Evolutionary conservation across 495 filamentous ascomycete species (phyloP), one percentile per base, ranked within the genome.

Genomic region (Eremomyces bilateralis): DNA sequence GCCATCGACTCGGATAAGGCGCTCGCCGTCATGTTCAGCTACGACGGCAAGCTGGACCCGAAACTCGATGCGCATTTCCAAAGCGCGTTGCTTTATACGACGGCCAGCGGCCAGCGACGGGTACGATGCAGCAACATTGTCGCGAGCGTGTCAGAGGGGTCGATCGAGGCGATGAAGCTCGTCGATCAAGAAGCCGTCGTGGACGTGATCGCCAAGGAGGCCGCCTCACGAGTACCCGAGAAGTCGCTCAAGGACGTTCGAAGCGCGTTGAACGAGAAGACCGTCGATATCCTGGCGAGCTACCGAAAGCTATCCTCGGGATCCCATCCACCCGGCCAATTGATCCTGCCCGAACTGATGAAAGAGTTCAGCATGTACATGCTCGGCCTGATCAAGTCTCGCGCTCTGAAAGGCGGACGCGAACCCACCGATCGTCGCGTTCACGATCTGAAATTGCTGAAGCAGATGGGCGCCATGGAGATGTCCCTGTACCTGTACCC

Each of bases 21-120:
- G 3, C 60, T 99, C 37, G 80, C 73, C 16, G 81, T 95, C 3
- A 71, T 82, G 39, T 99, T 99, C 56, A 77, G 73, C 48, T 92
- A 95, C 49, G 88, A 99, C 51, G 88, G 90, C 32, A 99, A 95
- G 53, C 70, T 99, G 13, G 88, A 95, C 57, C 61, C 82, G 16
- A 93, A 93, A 51, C 65, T 94, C 15, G 88, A 99, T 50, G 85
- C 85, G 2, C 90, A 99, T 58, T 99, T 99, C 65, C 88, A 99
- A 56, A 76, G 80, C 17, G 88, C 88, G 0, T 58, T 95, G 19
- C 67, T 99, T 12, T 95, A 95, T 52, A 99, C 88, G 1, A 91
- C 88, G 6, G 77, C 80, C 5, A 71, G 67, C 35, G 88, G 88
- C 4, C 75, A 99, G 52, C 71, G 88, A 20, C 69, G 88, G 25